These are phyloP conservation scores for Sarocladium kiliense DNA, from an alignment of 2,329 filamentous ascomycete genomes.

Conservation along the genomic window DNA sequence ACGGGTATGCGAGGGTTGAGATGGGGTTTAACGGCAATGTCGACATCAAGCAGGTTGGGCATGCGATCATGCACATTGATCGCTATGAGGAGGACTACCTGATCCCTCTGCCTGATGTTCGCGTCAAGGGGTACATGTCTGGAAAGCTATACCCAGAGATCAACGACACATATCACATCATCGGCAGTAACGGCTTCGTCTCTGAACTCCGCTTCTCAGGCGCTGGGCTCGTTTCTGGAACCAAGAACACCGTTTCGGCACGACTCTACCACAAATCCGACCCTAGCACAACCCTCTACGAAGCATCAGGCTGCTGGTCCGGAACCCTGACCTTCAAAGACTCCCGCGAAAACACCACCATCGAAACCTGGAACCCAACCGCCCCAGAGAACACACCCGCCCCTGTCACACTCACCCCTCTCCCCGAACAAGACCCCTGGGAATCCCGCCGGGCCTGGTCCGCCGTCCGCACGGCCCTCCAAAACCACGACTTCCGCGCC, in stretches of 20 bases:
- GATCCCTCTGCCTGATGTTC: constrained; percentile 42
- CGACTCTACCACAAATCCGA: constrained; percentile 33
- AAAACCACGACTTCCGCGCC: constrained; percentile 67
- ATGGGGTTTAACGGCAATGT: constrained; percentile 46
- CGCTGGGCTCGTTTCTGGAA: constrained; percentile 30
- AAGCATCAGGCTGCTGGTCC: constrained; percentile 14
- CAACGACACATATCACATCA: constrained; percentile 37
- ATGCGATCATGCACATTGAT: constrained; percentile 45
- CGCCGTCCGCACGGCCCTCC: constrained; percentile 68
- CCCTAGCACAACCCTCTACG: constrained; percentile 17
- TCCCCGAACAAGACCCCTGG: constrained; percentile 70
- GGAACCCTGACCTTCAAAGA: constrained; percentile 11
- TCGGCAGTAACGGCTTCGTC: constrained; percentile 38
- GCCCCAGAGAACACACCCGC: not conserved
- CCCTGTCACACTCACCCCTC: constrained; percentile 10
- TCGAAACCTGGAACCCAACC: constrained; percentile 1
- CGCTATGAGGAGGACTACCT: constrained; percentile 42
- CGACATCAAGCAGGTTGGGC: constrained; percentile 45
- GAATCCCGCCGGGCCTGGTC: constrained; percentile 79
- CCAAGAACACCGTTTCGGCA: constrained; percentile 41
- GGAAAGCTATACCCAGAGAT: constrained; percentile 46
- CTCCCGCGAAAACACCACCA: not conserved
- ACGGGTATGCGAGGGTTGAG: constrained; percentile 47
- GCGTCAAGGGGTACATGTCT: constrained; percentile 41
- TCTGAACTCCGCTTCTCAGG: constrained; percentile 43